Evolutionary conservation across 352 stramenopile species (phyloP).

Genomic region (Poterioochromonas sp.): DNA sequence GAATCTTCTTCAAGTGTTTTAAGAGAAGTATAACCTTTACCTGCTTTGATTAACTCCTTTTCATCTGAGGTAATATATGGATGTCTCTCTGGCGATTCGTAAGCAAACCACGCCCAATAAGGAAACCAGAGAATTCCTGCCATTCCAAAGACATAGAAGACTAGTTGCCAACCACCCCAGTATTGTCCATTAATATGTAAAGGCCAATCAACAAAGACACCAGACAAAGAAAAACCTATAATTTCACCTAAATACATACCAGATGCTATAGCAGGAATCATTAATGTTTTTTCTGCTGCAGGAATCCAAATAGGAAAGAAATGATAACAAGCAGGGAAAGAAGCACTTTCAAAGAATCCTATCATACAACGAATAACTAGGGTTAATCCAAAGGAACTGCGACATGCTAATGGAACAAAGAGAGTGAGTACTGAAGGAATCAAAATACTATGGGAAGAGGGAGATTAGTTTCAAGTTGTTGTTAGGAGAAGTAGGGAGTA

Average conservation of each 20-base stretch:
- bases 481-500: background rate
- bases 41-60: background rate
- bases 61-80: background rate
- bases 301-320: slow-evolving; percentile 26
- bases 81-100: slow-evolving; percentile 10
- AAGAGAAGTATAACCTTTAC: background rate
- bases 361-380: slow-evolving; percentile 12
- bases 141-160: slow-evolving; percentile 25
- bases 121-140: slow-evolving; percentile 22
- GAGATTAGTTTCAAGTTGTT: background rate
- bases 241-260: slow-evolving; percentile 27
- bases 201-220: background rate
- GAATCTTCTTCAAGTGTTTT: background rate
- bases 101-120: background rate
- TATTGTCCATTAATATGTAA: background rate
- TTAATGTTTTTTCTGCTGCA: background rate
- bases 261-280: background rate
- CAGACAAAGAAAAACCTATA: slow-evolving; percentile 16
- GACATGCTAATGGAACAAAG: background rate
- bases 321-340: slow-evolving; percentile 9
- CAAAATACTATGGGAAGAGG: background rate
- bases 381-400: background rate
- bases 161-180: background rate
- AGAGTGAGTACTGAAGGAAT: slow-evolving; percentile 15
- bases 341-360: slow-evolving; percentile 3